A percentile compares a stretch with the other conserved stretches of the same genome.
phyloP scores from a whole-genome alignment of 768 basidiomycete species.

The Coprinellus aureogranulatus region DNA sequence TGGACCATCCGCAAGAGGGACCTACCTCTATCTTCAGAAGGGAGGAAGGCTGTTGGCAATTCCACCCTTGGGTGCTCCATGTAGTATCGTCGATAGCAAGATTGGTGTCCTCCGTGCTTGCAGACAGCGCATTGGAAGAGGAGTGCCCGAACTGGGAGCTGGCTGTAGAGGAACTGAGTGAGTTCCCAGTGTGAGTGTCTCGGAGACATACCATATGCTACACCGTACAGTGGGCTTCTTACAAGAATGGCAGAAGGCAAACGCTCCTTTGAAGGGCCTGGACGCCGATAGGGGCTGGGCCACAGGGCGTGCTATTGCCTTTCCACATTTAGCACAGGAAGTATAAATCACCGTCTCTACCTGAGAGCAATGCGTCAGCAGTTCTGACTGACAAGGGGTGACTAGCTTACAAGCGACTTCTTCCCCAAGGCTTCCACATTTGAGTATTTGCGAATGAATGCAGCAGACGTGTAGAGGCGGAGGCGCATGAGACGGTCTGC shows the following conservation, averaged over 20 bases:
- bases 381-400: too few species aligned
- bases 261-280: slow-evolving; percentile 35
- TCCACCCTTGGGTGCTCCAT: slow-evolving; percentile 55
- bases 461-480: slow-evolving; percentile 62
- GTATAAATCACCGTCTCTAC: slow-evolving; percentile 72
- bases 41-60: slow-evolving; percentile 29
- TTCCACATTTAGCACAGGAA: slow-evolving; percentile 66
- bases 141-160: slow-evolving; percentile 68
- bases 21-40: slow-evolving; percentile 8
- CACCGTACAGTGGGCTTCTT: slow-evolving; percentile 47
- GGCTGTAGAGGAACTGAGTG: slow-evolving; percentile 54
- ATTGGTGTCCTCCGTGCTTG: slow-evolving; percentile 77
- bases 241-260: slow-evolving; percentile 60
- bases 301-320: slow-evolving; percentile 49
- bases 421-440: slow-evolving; percentile 48
- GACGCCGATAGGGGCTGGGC: slow-evolving; percentile 26
- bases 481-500: slow-evolving; percentile 64
- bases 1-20: neutral
- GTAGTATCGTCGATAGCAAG: slow-evolving; percentile 72
- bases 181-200: too few species aligned
- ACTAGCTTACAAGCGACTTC: slow-evolving; percentile 52
- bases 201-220: slow-evolving; percentile 76
- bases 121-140: slow-evolving; percentile 77
- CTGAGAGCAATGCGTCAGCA: too few species aligned
- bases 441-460: slow-evolving; percentile 72